A percentile compares a stretch with the other conserved stretches of the same genome.
These are phyloP conservation scores for Sporothrix euskadiensis DNA, from an alignment of 2,329 filamentous ascomycete species.

Conservation along the genomic window DNA sequence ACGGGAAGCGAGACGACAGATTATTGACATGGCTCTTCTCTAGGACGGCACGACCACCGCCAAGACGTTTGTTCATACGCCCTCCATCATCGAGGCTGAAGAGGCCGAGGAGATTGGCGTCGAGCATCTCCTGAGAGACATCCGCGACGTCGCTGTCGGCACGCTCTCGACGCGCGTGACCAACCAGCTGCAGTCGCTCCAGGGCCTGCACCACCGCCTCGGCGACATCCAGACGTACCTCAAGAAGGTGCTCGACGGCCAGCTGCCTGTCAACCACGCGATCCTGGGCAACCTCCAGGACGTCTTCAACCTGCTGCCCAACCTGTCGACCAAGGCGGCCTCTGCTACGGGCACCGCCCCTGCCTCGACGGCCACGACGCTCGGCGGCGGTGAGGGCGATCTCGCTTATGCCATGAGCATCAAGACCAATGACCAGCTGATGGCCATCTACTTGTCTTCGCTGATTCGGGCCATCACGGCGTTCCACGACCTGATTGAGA, in stretches of 20 bases:
- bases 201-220: conserved; percentile 90
- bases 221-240: conserved; percentile 95
- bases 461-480: conserved; percentile 96
- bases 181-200: conserved; percentile 94
- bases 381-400: conserved; percentile 66
- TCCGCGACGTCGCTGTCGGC: conserved; percentile 95
- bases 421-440: conserved; percentile 98
- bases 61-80: conserved; percentile 97
- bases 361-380: conserved; percentile 45
- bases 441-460: conserved; percentile 96
- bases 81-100: conserved; percentile 97
- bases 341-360: conserved; percentile 51
- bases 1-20: no score
- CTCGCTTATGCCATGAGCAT: conserved; percentile 95
- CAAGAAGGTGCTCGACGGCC: conserved; percentile 89
- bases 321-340: conserved; percentile 67
- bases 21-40: conserved; percentile 21
- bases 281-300: conserved; percentile 99
- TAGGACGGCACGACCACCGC: conserved; percentile 96
- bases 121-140: conserved; percentile 95
- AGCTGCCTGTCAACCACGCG: conserved; percentile 93
- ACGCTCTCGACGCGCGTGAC: conserved; percentile 96
- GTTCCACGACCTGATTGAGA: conserved; percentile 98
- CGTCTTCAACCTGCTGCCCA: conserved; percentile 96
- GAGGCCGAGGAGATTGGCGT: conserved; percentile 99